Evolutionary conservation across 768 basidiomycete genomes (phyloP), one percentile per base, ranked within the genome.

Genomic region (Termitomyces sp.): DNA sequence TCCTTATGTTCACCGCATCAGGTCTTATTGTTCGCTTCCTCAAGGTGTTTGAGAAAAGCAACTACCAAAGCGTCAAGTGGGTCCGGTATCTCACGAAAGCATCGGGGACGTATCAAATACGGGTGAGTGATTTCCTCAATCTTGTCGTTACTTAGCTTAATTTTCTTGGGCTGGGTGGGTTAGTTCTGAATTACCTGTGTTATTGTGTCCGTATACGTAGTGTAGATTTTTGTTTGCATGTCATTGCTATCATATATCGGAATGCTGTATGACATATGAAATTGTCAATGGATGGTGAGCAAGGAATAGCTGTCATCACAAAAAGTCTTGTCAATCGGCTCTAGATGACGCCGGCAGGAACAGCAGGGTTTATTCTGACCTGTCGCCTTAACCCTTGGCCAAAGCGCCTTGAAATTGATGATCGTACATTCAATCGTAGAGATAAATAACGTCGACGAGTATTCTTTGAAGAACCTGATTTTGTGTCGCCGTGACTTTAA

Each of bases 1-100:
- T 99, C 56, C 79, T 99, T 63, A 99, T 99, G 97, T 93, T 98
- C 72, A 98, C 97, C 0, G 81, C 97, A 11, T 98, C 96, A 11
- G 97, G 97, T 2, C 70, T 99, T 65, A 89, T 96, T 50, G 97
- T 99, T 42, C 83, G 96, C 52, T 99, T 98, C 80, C 73, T 99
- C 67, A 98, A 98, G 70, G 96, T 99, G 17, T 98, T 98, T 63
- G 97, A 98, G 77, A 97, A 93, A 80, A 84, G 81, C 68, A 91
- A 85, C 61, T 98, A 98, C 67, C 86, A 94, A 61, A 94, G 92
- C 62, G 85, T 97, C 57, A 96, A 96, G 70, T 96, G 94, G 94
- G 94, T 96, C 40, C 77, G 94, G 53, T 97, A 96, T 67, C 81
- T 97, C 55, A 94, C 94, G 23, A 96, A 95, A 72, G 92, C 94